Evolutionary conservation across 306 rosid genomes (phyloP).

Genomic region (Rosa lucieae): DNA sequence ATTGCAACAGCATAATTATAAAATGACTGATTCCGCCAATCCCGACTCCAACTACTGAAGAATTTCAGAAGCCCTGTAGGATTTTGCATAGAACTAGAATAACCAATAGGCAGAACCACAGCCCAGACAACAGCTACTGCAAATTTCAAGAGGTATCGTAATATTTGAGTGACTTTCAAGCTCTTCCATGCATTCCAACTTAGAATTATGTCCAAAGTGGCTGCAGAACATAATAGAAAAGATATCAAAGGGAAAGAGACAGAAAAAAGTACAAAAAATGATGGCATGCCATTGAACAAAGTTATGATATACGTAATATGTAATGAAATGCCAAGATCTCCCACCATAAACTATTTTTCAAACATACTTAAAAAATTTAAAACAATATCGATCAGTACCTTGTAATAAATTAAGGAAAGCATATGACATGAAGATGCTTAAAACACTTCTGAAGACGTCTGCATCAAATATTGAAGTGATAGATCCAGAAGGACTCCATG

Average conservation of each 20-base stretch:
- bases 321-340: not conserved
- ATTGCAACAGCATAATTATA: conserved; percentile 67
- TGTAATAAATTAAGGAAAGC: conserved; percentile 88
- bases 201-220: conserved; percentile 73
- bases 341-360: conserved; percentile 1
- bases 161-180: conserved; percentile 79
- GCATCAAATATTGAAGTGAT: conserved; percentile 58
- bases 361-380: not conserved
- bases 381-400: conserved; percentile 48
- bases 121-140: conserved; percentile 83
- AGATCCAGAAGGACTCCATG: conserved; percentile 88
- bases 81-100: conserved; percentile 68
- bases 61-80: conserved; percentile 73
- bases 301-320: not conserved
- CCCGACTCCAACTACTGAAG: conserved; percentile 81
- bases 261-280: not conserved
- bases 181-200: conserved; percentile 83
- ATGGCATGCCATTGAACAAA: conserved; percentile 1
- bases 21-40: conserved; percentile 69
- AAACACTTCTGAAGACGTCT: conserved; percentile 75
- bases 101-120: conserved; percentile 78
- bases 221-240: conserved; percentile 53
- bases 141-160: conserved; percentile 84
- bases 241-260: conserved; percentile 6
- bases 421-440: conserved; percentile 79